phyloP scores from a whole-genome alignment of 257 asterid genomes.

The Solanum gracilifrons region DNA sequence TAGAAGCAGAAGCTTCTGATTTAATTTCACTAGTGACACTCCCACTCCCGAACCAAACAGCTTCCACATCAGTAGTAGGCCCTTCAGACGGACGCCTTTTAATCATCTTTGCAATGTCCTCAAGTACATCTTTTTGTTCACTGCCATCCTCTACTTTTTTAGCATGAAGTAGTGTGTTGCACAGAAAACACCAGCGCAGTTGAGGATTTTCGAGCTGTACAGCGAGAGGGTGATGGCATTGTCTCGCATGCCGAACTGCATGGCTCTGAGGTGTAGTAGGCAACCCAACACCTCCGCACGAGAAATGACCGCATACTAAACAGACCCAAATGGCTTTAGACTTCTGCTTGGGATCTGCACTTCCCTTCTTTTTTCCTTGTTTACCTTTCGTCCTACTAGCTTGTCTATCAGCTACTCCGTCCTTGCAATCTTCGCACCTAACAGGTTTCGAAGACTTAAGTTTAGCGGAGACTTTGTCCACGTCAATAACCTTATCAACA shows the following conservation, averaged over 20 bases:
- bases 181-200: conserved; percentile 61
- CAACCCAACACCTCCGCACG: conserved; percentile 84
- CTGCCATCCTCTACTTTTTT: conserved; percentile 34
- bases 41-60: conserved; percentile 56
- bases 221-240: conserved; percentile 52
- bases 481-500: conserved; percentile 38
- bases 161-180: conserved; percentile 36
- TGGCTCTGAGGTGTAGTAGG: conserved; percentile 74
- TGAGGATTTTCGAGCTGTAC: conserved; percentile 59
- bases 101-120: conserved; percentile 41
- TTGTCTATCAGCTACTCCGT: conserved; percentile 36
- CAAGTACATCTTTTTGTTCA: conserved; percentile 33
- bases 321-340: conserved; percentile 72
- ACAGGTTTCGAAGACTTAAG: conserved; percentile 26
- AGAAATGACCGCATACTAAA: conserved; percentile 64
- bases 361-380: conserved; percentile 53
- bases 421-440: conserved; percentile 70
- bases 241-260: conserved; percentile 69
- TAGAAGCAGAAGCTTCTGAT: conserved; percentile 23
- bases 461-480: conserved; percentile 47
- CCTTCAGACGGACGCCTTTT: conserved; percentile 36
- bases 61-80: conserved; percentile 41
- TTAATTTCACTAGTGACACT: conserved; percentile 37
- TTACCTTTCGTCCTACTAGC: conserved; percentile 43
- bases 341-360: conserved; percentile 1